Evolutionary conservation across 805 yeast species (phyloP).

Genomic region (Ogataea corticis): DNA sequence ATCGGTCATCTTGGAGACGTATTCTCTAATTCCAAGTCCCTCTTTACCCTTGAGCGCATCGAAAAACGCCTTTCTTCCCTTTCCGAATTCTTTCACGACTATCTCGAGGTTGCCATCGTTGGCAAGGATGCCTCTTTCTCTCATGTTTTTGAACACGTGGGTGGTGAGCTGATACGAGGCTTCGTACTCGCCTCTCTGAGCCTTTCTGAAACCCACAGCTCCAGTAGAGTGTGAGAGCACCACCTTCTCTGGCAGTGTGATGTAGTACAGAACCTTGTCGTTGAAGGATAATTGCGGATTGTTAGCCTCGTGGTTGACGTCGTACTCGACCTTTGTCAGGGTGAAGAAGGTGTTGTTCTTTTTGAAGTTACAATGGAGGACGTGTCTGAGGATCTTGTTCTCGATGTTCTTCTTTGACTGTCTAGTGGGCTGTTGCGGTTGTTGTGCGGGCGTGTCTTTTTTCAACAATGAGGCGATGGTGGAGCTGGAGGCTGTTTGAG

Average conservation of each 20-base stretch:
- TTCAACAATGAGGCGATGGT: slow-evolving; percentile 32
- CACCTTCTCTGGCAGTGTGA: slow-evolving; percentile 77
- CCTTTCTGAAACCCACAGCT: slow-evolving; percentile 81
- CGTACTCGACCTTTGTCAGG: slow-evolving; percentile 68
- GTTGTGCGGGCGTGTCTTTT: slow-evolving; percentile 14
- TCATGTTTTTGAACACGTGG: slow-evolving; percentile 66
- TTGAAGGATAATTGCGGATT: slow-evolving; percentile 58
- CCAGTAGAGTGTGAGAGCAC: slow-evolving; percentile 76
- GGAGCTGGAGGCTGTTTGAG: slow-evolving; percentile 6
- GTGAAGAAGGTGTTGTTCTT: slow-evolving; percentile 84
- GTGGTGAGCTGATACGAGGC: slow-evolving; percentile 86
- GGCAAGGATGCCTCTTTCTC: slow-evolving; percentile 47
- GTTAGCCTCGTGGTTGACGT: slow-evolving; percentile 54
- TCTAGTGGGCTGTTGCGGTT: slow-evolving; percentile 7
- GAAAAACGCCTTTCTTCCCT: slow-evolving; percentile 84
- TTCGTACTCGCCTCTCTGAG: slow-evolving; percentile 90
- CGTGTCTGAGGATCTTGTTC: slow-evolving; percentile 54
- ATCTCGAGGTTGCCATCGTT: slow-evolving; percentile 65
- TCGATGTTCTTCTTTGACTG: slow-evolving; percentile 17
- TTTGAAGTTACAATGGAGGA: slow-evolving; percentile 73
- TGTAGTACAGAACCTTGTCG: slow-evolving; percentile 73
- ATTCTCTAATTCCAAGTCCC: slow-evolving; percentile 67
- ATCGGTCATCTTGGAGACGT: slow-evolving; percentile 72
- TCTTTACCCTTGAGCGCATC: slow-evolving; percentile 88
- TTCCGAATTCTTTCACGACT: slow-evolving; percentile 79